phyloP scores from a whole-genome alignment of 805 yeast species.

The Candida pseudoglaebosa region DNA sequence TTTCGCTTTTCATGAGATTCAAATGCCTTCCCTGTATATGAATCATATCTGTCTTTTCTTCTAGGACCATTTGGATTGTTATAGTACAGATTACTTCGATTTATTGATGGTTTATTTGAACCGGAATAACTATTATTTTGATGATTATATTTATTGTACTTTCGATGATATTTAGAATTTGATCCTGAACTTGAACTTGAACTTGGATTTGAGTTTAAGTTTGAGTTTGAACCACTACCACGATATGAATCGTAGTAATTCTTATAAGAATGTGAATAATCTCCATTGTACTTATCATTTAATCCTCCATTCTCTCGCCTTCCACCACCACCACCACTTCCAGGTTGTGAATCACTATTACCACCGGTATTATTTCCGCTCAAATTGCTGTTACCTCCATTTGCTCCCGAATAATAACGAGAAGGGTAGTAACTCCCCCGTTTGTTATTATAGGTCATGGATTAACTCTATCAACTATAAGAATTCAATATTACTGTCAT shows the following conservation, averaged over 20 bases:
- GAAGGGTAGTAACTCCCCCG: conserved; percentile 2
- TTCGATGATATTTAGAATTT: conserved; percentile 2
- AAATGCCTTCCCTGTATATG: conserved; percentile 2
- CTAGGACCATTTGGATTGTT: conserved; percentile 1
- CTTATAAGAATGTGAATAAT: conserved; percentile 1
- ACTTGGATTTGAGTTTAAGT: too few relatives aligned
- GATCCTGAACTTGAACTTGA: too few relatives aligned
- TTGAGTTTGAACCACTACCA: neutral
- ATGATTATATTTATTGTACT: conserved; percentile 4
- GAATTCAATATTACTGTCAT: neutral
- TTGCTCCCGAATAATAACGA: conserved; percentile 1
- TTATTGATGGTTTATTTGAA: neutral
- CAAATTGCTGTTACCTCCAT: neutral
- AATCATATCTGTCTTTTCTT: conserved; percentile 3
- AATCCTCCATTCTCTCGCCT: neutral
- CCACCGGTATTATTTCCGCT: neutral
- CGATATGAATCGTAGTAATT: conserved; percentile 5
- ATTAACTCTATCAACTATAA: neutral
- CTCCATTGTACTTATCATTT: neutral
- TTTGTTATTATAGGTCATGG: conserved; percentile 2
- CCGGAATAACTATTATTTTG: neutral
- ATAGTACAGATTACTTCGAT: neutral
- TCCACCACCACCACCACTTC: neutral
- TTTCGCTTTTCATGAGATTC: conserved; percentile 3
- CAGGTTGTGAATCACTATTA: neutral